A percentile compares a stretch with the other conserved stretches of the same genome.
phyloP scores from a whole-genome alignment of 257 asterid species.

The Pogostemon cablin region DNA sequence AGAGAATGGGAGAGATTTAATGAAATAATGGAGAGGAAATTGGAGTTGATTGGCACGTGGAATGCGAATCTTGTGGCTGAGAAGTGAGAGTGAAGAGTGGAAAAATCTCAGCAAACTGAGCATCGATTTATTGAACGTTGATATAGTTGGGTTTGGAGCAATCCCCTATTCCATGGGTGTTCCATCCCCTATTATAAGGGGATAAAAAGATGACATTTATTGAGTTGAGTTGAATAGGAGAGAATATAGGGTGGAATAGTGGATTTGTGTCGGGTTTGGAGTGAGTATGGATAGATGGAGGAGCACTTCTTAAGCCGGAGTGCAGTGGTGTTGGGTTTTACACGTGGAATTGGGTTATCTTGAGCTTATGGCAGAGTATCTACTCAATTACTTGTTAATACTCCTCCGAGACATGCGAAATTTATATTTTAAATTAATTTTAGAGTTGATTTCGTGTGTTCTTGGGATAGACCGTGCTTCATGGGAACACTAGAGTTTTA shows the following conservation, averaged over 20 bases:
- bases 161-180: too few species aligned
- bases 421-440: too few species aligned
- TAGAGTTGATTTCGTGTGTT: too few species aligned
- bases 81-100: constrained; percentile 26
- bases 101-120: constrained; percentile 12
- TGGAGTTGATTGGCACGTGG: constrained; percentile 29
- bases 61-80: constrained; percentile 31
- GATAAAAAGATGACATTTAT: too few species aligned
- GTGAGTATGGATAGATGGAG: constrained; percentile 37
- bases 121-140: not conserved
- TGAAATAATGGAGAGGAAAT: constrained; percentile 11
- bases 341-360: constrained; percentile 68
- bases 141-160: not conserved
- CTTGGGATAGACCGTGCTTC: too few species aligned
- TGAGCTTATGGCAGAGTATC: not conserved
- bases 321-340: constrained; percentile 54
- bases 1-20: constrained; percentile 8
- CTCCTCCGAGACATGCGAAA: too few species aligned
- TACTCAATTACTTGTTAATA: too few species aligned
- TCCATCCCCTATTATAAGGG: too few species aligned
- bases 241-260: too few species aligned
- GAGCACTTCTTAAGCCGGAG: constrained; percentile 4
- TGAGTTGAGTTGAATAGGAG: too few species aligned
- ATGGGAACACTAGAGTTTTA: too few species aligned
- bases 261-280: too few species aligned